Percentiles rank a stretch among this genome's conserved stretches.
These are phyloP conservation scores for Lodderomyces oxycetoniae DNA, from an alignment of 1,139 yeast genomes.

Conservation along the genomic window DNA sequence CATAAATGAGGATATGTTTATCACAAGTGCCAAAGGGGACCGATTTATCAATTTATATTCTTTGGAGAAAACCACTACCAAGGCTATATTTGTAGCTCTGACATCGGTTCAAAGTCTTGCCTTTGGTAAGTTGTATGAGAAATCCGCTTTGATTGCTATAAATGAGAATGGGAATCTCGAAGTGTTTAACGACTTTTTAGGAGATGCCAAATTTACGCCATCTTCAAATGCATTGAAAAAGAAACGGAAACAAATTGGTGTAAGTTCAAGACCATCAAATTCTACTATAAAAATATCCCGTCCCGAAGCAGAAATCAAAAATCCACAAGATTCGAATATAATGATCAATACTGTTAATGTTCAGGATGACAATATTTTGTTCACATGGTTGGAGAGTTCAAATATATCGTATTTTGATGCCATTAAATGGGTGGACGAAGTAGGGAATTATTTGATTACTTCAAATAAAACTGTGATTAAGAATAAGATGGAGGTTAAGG, in stretches of 20 bases:
- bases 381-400: slow-evolving; percentile 74
- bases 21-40: slow-evolving; percentile 72
- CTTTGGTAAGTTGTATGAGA: slow-evolving; percentile 22
- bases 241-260: slow-evolving; percentile 29
- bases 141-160: slow-evolving; percentile 46
- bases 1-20: slow-evolving; percentile 38
- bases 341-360: slow-evolving; percentile 37
- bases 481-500: slow-evolving; percentile 32
- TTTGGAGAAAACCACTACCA: slow-evolving; percentile 36
- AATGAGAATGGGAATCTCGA: slow-evolving; percentile 71
- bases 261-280: slow-evolving; percentile 47
- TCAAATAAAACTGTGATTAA: slow-evolving; percentile 33
- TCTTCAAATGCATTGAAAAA: slow-evolving; percentile 11
- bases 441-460: slow-evolving; percentile 19
- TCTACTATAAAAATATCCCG: slow-evolving; percentile 42
- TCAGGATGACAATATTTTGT: slow-evolving; percentile 36
- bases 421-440: slow-evolving; percentile 47
- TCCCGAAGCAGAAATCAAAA: slow-evolving; percentile 36
- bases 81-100: slow-evolving; percentile 60
- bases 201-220: slow-evolving; percentile 16
- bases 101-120: slow-evolving; percentile 41
- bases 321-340: slow-evolving; percentile 33
- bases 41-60: slow-evolving; percentile 73
- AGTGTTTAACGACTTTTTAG: slow-evolving; percentile 54
- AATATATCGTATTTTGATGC: slow-evolving; percentile 61